Percentiles rank a stretch among this genome's conserved stretches.
These are phyloP conservation scores for Exophiala calicioides DNA, from an alignment of 2,329 filamentous ascomycete genomes.

Conservation along the genomic window DNA sequence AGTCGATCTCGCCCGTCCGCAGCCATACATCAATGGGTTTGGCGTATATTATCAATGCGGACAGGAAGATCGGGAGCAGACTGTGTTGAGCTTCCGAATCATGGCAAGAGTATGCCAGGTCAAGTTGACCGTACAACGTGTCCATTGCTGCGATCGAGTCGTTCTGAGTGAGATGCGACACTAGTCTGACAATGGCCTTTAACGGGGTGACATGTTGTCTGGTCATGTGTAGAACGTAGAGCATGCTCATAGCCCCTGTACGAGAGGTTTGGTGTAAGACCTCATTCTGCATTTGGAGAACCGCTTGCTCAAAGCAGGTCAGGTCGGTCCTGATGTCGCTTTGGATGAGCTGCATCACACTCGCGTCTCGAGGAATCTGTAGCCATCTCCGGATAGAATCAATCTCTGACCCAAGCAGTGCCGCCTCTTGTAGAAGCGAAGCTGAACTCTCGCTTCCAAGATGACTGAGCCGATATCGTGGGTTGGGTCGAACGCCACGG, in stretches of 20 bases:
- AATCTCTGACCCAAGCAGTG: conserved; percentile 12
- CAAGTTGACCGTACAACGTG: conserved; percentile 10
- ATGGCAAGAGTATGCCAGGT: conserved; percentile 13
- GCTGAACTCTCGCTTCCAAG: conserved; percentile 13
- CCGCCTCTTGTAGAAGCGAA: conserved; percentile 24
- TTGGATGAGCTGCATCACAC: conserved; percentile 23
- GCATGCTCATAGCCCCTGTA: conserved; percentile 17
- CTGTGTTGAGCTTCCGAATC: conserved; percentile 9
- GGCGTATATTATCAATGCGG: conserved; percentile 16
- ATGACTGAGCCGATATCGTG: conserved; percentile 22
- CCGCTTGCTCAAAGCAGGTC: conserved; percentile 8
- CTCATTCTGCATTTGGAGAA: conserved; percentile 12
- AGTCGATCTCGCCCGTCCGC: conserved; percentile 10
- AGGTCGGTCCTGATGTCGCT: conserved; percentile 11
- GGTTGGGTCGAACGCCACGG: conserved; percentile 21
- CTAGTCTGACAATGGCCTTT: conserved; percentile 3
- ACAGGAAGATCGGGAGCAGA: conserved; percentile 19
- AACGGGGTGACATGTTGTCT: conserved; percentile 6
- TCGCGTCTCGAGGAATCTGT: conserved; percentile 1
- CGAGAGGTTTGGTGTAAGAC: conserved; percentile 13
- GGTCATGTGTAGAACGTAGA: conserved; percentile 13
- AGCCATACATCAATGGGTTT: conserved; percentile 24
- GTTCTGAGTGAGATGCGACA: conserved; percentile 4
- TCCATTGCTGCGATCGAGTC: conserved; percentile 16
- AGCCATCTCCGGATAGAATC: conserved; percentile 21